A percentile compares a stretch with the other conserved stretches of the same genome.
These are phyloP conservation scores for Rhizoctonia solani DNA, from an alignment of 1,284 basidiomycete genomes.

Conservation along the genomic window DNA sequence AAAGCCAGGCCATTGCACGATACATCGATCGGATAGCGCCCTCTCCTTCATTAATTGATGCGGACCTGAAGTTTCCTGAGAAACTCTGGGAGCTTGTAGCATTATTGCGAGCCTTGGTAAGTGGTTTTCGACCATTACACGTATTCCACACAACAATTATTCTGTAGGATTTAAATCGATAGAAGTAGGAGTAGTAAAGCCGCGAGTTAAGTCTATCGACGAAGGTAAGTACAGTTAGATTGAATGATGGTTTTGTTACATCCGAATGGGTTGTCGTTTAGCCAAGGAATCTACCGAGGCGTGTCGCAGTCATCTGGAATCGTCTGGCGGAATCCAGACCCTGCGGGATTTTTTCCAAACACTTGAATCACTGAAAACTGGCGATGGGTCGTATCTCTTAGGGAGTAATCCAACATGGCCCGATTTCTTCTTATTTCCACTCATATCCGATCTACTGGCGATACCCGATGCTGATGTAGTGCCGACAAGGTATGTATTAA, in stretches of 20 bases:
- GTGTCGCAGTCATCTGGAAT: not conserved
- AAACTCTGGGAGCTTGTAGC: slow-evolving; percentile 28
- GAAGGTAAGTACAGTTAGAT: not conserved
- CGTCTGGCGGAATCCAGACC: not conserved
- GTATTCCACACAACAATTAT: not conserved
- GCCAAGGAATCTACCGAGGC: slow-evolving; percentile 3
- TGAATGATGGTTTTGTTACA: not conserved
- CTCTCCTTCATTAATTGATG: not conserved
- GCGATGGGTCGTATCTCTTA: not conserved
- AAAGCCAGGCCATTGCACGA: slow-evolving; percentile 16
- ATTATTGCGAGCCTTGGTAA: slow-evolving; percentile 13
- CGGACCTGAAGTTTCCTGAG: not conserved
- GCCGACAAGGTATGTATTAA: not conserved
- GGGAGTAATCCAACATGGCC: slow-evolving; percentile 19
- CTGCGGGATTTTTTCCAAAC: not conserved
- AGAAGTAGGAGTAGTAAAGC: slow-evolving; percentile 7
- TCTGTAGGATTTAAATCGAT: slow-evolving; percentile 6
- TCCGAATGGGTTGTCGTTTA: not conserved
- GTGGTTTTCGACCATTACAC: not conserved
- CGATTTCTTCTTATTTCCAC: slow-evolving; percentile 17
- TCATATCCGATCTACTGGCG: slow-evolving; percentile 6
- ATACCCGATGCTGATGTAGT: slow-evolving; percentile 17
- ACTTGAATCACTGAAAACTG: not conserved
- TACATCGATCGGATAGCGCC: slow-evolving; percentile 14
- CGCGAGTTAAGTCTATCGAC: slow-evolving; percentile 13